phyloP scores from a whole-genome alignment of 2,329 filamentous ascomycete species.

The Colletotrichum spaethianum region DNA sequence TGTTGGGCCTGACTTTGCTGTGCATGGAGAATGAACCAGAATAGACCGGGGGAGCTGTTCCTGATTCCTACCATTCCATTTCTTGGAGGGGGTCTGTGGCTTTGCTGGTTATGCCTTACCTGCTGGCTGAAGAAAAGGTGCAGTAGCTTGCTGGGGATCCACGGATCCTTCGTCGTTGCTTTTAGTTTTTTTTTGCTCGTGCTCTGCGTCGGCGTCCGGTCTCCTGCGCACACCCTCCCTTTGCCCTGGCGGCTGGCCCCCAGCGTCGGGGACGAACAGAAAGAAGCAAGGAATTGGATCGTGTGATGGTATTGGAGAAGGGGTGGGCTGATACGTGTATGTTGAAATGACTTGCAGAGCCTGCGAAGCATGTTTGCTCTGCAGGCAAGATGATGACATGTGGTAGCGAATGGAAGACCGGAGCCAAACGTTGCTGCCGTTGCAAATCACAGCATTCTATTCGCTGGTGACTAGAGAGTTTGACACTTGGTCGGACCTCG shows the following conservation, averaged over 20 bases:
- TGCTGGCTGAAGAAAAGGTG: not conserved
- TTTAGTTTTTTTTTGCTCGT: not conserved
- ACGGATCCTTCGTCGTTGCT: slow-evolving; percentile 19
- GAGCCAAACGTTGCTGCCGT: not conserved
- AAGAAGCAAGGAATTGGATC: slow-evolving; percentile 21
- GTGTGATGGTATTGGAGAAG: slow-evolving; percentile 4
- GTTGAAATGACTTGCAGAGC: slow-evolving; percentile 23
- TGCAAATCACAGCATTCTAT: not conserved
- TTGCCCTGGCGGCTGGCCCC: slow-evolving; percentile 6
- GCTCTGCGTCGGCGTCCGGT: slow-evolving; percentile 14
- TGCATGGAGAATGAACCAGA: slow-evolving; percentile 16
- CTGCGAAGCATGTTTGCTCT: slow-evolving; percentile 12
- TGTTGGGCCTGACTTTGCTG: not conserved
- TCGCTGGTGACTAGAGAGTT: slow-evolving; percentile 1
- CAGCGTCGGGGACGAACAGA: slow-evolving; percentile 12
- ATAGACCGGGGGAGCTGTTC: slow-evolving; percentile 16
- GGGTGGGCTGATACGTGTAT: not conserved
- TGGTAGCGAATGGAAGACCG: not conserved
- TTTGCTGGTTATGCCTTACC: not conserved
- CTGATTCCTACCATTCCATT: not conserved
- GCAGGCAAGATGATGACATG: not conserved
- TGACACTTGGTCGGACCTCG: not conserved
- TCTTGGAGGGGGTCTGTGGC: not conserved
- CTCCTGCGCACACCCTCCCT: slow-evolving; percentile 21
- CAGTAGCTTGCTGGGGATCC: slow-evolving; percentile 21